phyloP scores from a whole-genome alignment of 116 monocot species.

The Posidonia oceanica region DNA sequence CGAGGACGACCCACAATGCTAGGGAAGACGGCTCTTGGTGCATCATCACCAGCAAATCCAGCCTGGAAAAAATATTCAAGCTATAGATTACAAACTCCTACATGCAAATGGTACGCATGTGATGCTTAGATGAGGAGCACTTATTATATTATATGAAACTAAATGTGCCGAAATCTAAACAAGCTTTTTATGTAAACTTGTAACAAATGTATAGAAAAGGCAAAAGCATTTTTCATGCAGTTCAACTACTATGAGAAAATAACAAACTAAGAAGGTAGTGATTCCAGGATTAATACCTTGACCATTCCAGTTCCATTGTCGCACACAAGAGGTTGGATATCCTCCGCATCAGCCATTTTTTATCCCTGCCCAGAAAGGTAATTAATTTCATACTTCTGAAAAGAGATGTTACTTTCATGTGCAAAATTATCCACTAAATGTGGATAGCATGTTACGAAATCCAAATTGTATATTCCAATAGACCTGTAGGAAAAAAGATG shows the following conservation, averaged over 20 bases:
- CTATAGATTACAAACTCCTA: neutral
- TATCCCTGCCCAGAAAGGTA: neutral
- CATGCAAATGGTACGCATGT: no score
- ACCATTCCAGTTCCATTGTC: conserved; percentile 33
- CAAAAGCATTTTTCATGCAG: neutral
- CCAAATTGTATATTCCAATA: no score
- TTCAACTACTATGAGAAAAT: neutral
- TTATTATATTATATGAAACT: neutral
- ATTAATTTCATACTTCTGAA: no score
- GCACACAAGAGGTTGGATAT: conserved; percentile 28
- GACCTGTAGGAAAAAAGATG: no score
- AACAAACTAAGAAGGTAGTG: neutral
- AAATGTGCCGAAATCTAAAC: neutral
- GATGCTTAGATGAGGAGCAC: no score
- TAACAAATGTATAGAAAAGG: no score
- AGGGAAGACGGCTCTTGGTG: conserved; percentile 42
- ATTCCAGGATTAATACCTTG: conserved; percentile 10
- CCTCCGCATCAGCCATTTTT: conserved; percentile 24
- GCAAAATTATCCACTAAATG: no score
- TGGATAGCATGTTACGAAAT: no score
- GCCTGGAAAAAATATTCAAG: conserved; percentile 18
- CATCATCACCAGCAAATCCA: conserved; percentile 53
- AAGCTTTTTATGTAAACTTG: no score
- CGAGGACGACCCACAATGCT: conserved; percentile 44
- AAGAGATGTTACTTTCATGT: no score